Evolutionary conservation across 2,329 filamentous ascomycete genomes (phyloP).

Genomic region (Raffaelea arxii): DNA sequence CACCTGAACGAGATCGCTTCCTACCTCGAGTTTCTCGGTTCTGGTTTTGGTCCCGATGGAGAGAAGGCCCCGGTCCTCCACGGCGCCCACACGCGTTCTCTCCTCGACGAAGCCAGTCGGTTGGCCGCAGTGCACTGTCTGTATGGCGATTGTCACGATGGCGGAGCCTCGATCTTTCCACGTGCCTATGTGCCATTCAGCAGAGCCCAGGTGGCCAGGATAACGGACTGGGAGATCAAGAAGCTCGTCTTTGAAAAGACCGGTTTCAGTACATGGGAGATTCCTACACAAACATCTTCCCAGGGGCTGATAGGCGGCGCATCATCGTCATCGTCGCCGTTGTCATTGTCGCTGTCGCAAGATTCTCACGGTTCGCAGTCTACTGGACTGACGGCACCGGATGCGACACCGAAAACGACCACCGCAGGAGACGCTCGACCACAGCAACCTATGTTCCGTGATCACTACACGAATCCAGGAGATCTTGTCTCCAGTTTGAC

Average conservation of each 20-base stretch:
- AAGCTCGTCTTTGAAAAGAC: not conserved
- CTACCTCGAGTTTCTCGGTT: constrained; percentile 28
- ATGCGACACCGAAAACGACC: too few species aligned
- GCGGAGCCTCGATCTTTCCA: not conserved
- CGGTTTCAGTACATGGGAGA: not conserved
- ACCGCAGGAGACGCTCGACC: not conserved
- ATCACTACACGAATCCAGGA: too few species aligned
- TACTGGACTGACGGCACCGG: too few species aligned
- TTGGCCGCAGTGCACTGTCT: not conserved
- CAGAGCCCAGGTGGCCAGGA: not conserved
- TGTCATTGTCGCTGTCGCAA: too few species aligned
- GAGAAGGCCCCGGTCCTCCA: not conserved
- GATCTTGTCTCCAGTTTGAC: too few species aligned
- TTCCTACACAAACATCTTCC: not conserved
- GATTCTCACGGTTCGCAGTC: too few species aligned
- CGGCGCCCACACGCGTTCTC: not conserved
- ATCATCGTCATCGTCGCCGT: too few species aligned
- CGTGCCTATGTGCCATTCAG: not conserved
- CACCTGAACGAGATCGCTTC: constrained; percentile 25
- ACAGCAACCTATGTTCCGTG: not conserved
- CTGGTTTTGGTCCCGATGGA: not conserved
- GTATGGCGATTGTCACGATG: not conserved
- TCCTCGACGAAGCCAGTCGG: not conserved
- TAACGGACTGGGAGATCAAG: not conserved
- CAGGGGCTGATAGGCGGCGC: too few species aligned